Percentiles rank a stretch among this genome's conserved stretches.
These are phyloP conservation scores for Parascedosporium putredinis DNA, from an alignment of 2,329 filamentous ascomycete species.

Conservation along the genomic window DNA sequence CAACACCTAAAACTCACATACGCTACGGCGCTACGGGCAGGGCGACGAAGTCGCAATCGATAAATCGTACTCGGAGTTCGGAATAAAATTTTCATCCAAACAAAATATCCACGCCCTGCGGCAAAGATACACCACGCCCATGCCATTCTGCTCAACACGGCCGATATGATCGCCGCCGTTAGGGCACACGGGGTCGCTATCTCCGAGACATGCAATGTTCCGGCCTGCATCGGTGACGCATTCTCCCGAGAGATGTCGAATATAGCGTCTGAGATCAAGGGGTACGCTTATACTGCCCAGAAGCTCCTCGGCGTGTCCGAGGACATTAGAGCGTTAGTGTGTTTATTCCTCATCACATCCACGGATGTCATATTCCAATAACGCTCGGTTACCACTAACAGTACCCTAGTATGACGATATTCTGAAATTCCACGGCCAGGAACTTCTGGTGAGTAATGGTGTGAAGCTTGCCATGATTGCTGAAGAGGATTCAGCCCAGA, in stretches of 20 bases:
- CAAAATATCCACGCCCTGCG: not conserved
- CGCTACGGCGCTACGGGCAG: not conserved
- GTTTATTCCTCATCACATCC: not conserved
- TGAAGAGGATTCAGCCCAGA: not conserved
- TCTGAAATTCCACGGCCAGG: not conserved
- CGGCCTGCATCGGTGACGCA: not conserved
- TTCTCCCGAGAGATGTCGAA: not conserved
- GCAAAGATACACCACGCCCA: not conserved
- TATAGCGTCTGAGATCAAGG: not conserved
- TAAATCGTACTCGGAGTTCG: not conserved
- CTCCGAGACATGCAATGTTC: not conserved
- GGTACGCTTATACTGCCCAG: not conserved
- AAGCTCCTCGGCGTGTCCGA: not conserved
- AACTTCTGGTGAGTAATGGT: not conserved
- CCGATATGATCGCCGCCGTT: not conserved
- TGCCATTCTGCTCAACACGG: not conserved
- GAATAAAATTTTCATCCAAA: not conserved
- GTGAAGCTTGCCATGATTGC: not conserved
- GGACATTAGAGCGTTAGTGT: not conserved
- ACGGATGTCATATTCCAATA: too few relatives aligned
- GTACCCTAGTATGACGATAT: not conserved
- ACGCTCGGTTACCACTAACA: not conserved
- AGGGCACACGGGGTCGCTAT: not conserved
- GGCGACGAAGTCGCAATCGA: not conserved
- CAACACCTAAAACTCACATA: too few relatives aligned